Base-by-base conservation (phyloP, 2,329 filamentous ascomycete species). In the Alternaria viburni region DNA sequence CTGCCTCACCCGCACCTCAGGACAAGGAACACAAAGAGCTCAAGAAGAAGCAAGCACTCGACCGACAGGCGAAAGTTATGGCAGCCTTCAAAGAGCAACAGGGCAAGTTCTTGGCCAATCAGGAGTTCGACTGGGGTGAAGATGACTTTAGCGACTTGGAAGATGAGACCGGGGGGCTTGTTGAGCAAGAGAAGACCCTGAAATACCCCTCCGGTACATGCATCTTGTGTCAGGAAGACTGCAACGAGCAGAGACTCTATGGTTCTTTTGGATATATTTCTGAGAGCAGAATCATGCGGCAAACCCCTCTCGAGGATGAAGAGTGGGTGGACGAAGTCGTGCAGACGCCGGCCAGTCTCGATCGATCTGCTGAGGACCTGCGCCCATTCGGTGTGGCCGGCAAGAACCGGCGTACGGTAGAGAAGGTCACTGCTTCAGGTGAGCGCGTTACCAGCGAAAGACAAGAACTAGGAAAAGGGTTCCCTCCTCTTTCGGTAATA, bases 21-120 rank as follows among this genome's bases (percentile, higher is more conserved):
- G 90, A 92, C 62, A 91, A 91, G 69, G 92, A 95, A 74, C 87
- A 91, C 62, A 91, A 91, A 68, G 92, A 95, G 74, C 87, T 89
- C 64, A 97, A 95, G 83, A 99, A 97, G 85, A 91, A 92, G 80
- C 92, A 95, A 56, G 96, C 96, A 0, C 82, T 94, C 44, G 95
- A 93, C 71, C 89, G 96, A 21, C 94, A 98, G 80, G 94, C 94
- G 2, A 91, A 89, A 74, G 93, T 99, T 30, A 97, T 99, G 94
- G 96, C 94, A 2, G 93, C 97, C 76, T 97, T 99, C 81, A 96
- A 98, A 78, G 91, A 97, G 76, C 95, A 99, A 76, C 96, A 98
- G 77, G 95, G 96, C 81, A 96, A 89, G 73, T 99, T 99, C 81
- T 83, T 99, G 82, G 91, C 93, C 60, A 96, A 91, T 68, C 94